Percentiles rank a stretch among this genome's conserved stretches.
Evolutionary conservation across 2,329 filamentous ascomycete genomes (phyloP).

Genomic region (Phaeosphaeriaceae sp.): DNA sequence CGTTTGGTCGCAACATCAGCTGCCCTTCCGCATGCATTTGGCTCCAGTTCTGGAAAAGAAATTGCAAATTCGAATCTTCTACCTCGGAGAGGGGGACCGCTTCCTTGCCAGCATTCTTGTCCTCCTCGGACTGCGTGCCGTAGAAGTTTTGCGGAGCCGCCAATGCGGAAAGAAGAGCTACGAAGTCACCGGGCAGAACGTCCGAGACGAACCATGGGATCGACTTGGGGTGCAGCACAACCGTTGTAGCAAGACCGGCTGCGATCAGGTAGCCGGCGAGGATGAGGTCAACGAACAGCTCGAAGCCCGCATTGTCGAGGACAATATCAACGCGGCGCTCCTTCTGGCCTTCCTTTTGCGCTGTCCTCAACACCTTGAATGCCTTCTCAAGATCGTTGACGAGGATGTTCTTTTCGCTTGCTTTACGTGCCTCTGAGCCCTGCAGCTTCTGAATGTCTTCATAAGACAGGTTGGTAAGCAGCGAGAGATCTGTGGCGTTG

Average conservation of each 20-base stretch:
- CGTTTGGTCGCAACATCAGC: slow-evolving; percentile 80
- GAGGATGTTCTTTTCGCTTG: slow-evolving; percentile 88
- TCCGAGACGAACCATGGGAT: slow-evolving; percentile 99
- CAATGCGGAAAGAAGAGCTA: slow-evolving; percentile 80
- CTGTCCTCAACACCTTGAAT: slow-evolving; percentile 72
- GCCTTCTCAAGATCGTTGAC: slow-evolving; percentile 81
- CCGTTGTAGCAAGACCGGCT: slow-evolving; percentile 80
- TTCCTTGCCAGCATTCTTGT: slow-evolving; percentile 60
- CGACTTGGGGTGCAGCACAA: slow-evolving; percentile 90
- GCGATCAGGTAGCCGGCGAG: slow-evolving; percentile 89
- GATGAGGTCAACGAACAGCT: slow-evolving; percentile 93
- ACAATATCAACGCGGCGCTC: slow-evolving; percentile 90
- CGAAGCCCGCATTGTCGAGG: slow-evolving; percentile 96
- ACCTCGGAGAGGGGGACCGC: slow-evolving; percentile 69
- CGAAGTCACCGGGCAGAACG: slow-evolving; percentile 86
- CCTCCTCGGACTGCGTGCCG: slow-evolving; percentile 73
- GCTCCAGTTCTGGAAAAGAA: slow-evolving; percentile 84
- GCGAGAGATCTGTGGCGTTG: slow-evolving; percentile 92
- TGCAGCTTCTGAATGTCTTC: slow-evolving; percentile 98
- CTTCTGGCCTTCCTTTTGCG: slow-evolving; percentile 66
- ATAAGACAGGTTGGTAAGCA: slow-evolving; percentile 87
- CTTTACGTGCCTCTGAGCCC: slow-evolving; percentile 84
- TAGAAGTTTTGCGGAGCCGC: slow-evolving; percentile 81
- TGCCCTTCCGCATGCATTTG: slow-evolving; percentile 81
- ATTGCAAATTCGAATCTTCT: slow-evolving; percentile 72